Evolutionary conservation across 2,329 filamentous ascomycete species (phyloP).

Genomic region (Pseudogymnoascus sp.): DNA sequence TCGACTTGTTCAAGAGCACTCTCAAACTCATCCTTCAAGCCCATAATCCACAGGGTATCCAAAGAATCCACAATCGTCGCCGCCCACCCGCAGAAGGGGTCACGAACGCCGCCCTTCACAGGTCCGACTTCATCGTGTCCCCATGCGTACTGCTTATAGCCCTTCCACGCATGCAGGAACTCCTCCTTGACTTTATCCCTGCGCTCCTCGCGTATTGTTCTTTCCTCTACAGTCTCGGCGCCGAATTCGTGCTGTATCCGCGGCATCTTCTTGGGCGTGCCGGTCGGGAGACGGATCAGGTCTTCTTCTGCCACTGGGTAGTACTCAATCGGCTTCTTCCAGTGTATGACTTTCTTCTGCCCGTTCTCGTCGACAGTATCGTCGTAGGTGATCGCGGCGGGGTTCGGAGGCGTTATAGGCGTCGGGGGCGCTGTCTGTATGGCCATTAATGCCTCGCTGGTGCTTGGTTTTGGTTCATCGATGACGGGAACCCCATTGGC

Average conservation of each 20-base stretch:
- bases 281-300: conserved; percentile 68
- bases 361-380: conserved; percentile 10
- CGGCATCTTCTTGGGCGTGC: conserved; percentile 61
- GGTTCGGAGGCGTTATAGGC: neutral
- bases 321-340: conserved; percentile 65
- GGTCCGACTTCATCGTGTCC: conserved; percentile 80
- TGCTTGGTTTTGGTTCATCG: neutral
- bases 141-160: conserved; percentile 75
- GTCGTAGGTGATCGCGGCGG: conserved; percentile 16
- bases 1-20: conserved; percentile 62
- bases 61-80: conserved; percentile 77
- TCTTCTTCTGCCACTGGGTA: conserved; percentile 63
- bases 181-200: conserved; percentile 62
- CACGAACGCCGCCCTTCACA: conserved; percentile 55
- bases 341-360: conserved; percentile 45
- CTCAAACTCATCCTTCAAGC: conserved; percentile 68
- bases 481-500: neutral
- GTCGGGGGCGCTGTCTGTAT: neutral
- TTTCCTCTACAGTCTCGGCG: conserved; percentile 53
- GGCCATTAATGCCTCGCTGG: neutral
- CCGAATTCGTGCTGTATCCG: conserved; percentile 68
- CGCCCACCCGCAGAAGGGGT: conserved; percentile 89
- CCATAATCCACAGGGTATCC: conserved; percentile 85
- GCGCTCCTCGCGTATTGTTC: conserved; percentile 55
- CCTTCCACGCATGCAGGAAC: conserved; percentile 67